Evolutionary conservation across 169 alveolate genomes (phyloP), one percentile per base, ranked within the genome.

Genomic region (Eimeria sp.): DNA sequence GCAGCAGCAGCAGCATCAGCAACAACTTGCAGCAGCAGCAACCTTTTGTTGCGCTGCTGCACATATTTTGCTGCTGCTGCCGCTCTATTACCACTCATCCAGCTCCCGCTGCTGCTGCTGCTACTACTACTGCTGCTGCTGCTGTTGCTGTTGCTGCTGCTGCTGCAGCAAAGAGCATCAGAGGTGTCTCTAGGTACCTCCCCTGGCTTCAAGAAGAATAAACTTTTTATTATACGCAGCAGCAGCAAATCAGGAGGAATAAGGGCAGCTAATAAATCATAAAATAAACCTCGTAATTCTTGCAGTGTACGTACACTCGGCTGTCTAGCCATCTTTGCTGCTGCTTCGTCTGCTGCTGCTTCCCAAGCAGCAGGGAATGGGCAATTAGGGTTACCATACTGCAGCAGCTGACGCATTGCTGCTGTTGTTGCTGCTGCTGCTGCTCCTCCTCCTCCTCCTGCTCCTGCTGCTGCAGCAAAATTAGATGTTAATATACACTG

Each of bases 401-500:
- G 51, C 75, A 47, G 54, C 51, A 40, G 84, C 7, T 18, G 87
- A 9, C 1, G 95, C 72, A 51, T 70, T 27, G 14, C 27, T 70
- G 89, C 89, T 82, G 89, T 40, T 27, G 72, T 30, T 30, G 47
- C 89, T 45, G 72, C 89, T 82, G 89, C 70, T 78, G 89, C 89
- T n/a, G 89, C 89, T 78, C 25, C n/a, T 16, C 65, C 89, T 78
- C 54, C 45, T 78, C 67, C 22, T 45, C 22, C 72, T 82, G 73
- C 70, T 27, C 40, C 65, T 30, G 89, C 65, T 82, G 89, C 70
- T 9, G 91, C 80, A 40, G 95, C 57, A 70, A 58, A 91, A 47
- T 61, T 51, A 40, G 57, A 73, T 2, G 95, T 58, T 16, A 67
- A 58, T 6, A 91, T 75, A 57, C 89, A 34, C 89, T 99, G 98